phyloP scores from a whole-genome alignment of 495 filamentous ascomycete species.

The Hyphodiscus hymeniophilus region DNA sequence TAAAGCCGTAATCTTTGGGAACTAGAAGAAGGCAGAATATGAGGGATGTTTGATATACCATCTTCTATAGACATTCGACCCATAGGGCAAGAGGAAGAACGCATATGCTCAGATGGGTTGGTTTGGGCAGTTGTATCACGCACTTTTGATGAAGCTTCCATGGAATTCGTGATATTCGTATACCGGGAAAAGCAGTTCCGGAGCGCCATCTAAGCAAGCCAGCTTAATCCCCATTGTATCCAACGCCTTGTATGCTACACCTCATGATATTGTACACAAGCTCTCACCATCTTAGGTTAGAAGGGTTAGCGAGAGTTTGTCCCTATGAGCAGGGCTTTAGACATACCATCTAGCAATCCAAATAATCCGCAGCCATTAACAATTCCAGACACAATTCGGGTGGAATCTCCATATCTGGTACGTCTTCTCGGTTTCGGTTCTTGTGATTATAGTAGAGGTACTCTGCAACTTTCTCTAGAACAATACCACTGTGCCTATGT shows the following conservation, averaged over 20 bases:
- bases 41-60: conserved; percentile 51
- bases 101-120: conserved; percentile 63
- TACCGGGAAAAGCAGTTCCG: not conserved
- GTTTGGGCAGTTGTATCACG: not conserved
- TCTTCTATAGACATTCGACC: conserved; percentile 69
- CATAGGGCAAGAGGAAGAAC: conserved; percentile 47
- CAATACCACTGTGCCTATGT: conserved; percentile 48
- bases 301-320: conserved; percentile 6
- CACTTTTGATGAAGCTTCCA: not conserved
- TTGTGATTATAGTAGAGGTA: conserved; percentile 89
- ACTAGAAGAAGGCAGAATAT: conserved; percentile 27
- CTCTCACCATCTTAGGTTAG: conserved; percentile 10
- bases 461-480: conserved; percentile 86
- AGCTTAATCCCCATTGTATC: not conserved
- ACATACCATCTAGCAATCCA: conserved; percentile 27
- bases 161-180: conserved; percentile 1
- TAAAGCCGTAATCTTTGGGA: conserved; percentile 25
- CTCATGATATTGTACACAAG: not conserved
- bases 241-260: conserved; percentile 10
- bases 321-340: not conserved
- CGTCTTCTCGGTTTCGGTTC: conserved; percentile 63
- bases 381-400: conserved; percentile 71
- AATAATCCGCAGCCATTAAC: conserved; percentile 74
- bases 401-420: conserved; percentile 84
- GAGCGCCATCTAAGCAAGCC: conserved; percentile 3